Percentiles rank a stretch among this genome's conserved stretches.
Evolutionary conservation across 73 alveolate genomes (phyloP).

Genomic region (Diophrys appendiculata): DNA sequence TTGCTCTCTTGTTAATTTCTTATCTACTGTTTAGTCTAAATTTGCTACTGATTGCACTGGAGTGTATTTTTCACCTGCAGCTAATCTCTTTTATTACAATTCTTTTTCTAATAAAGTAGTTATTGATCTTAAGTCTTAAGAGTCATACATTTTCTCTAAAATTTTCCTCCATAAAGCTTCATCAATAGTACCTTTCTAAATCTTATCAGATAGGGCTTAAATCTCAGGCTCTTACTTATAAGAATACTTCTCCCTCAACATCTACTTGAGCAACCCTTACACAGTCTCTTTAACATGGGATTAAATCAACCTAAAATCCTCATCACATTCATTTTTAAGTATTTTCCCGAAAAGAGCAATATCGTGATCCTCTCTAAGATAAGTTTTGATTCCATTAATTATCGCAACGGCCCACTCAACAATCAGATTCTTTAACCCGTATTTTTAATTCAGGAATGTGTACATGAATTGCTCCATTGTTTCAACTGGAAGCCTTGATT

Average conservation of each 20-base stretch:
- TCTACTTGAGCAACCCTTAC: slow-evolving; percentile 56
- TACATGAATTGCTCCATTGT: slow-evolving; percentile 84
- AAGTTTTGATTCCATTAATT: slow-evolving; percentile 76
- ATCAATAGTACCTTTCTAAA: slow-evolving; percentile 45
- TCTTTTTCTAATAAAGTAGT: not conserved
- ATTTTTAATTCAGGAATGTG: slow-evolving; percentile 72
- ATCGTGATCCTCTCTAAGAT: slow-evolving; percentile 88
- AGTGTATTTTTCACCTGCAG: not conserved
- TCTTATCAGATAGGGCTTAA: slow-evolving; percentile 51
- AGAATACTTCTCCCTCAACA: slow-evolving; percentile 51
- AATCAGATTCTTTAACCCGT: slow-evolving; percentile 69
- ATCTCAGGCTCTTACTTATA: slow-evolving; percentile 68
- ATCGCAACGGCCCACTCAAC: slow-evolving; percentile 83
- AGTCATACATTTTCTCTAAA: slow-evolving; percentile 68
- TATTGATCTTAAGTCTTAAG: slow-evolving; percentile 43
- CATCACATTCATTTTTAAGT: slow-evolving; percentile 97
- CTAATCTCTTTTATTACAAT: not conserved
- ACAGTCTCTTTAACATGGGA: slow-evolving; percentile 68
- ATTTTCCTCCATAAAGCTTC: slow-evolving; percentile 71
- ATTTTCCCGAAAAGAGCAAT: slow-evolving; percentile 94
- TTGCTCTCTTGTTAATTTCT: not conserved
- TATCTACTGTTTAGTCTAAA: not conserved
- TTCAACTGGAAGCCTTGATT: slow-evolving; percentile 65
- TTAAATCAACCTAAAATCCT: slow-evolving; percentile 77
- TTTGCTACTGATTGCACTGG: not conserved